A percentile compares a stretch with the other conserved stretches of the same genome.
These are phyloP conservation scores for Lyophyllum shimeji DNA, from an alignment of 768 basidiomycete genomes.

Conservation along the genomic window DNA sequence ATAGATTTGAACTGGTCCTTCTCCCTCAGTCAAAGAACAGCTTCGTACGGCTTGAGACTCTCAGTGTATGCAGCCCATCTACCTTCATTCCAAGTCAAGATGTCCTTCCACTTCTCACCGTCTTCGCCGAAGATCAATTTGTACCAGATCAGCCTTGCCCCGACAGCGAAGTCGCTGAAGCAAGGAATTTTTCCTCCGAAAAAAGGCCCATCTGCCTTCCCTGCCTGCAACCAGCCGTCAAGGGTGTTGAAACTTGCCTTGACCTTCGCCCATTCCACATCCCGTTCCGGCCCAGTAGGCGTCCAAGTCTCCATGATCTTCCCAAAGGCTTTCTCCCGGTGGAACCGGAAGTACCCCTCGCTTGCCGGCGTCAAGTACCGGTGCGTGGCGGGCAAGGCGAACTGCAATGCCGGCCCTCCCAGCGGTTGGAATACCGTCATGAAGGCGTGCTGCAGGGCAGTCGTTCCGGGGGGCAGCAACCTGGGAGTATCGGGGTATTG, in stretches of 20 bases:
- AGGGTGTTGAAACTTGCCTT: constrained; percentile 22
- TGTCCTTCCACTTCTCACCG: constrained; percentile 28
- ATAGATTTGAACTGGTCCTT: neutral
- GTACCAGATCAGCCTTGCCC: constrained; percentile 22
- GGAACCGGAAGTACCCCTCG: constrained; percentile 32
- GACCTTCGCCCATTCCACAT: constrained; percentile 27
- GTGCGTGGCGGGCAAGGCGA: constrained; percentile 18
- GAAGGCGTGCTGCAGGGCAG: constrained; percentile 16
- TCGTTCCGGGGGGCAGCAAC: constrained; percentile 29
- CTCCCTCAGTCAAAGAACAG: neutral
- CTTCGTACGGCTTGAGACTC: constrained; percentile 21
- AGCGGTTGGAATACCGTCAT: neutral
- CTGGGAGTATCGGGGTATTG: constrained; percentile 34
- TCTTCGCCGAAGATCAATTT: constrained; percentile 22
- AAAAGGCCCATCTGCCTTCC: constrained; percentile 18
- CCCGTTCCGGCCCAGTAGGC: constrained; percentile 25
- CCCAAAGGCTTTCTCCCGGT: constrained; percentile 28
- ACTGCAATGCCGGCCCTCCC: constrained; percentile 6
- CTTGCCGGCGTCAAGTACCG: constrained; percentile 30
- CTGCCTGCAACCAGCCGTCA: constrained; percentile 18
- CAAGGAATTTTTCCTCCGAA: constrained; percentile 25
- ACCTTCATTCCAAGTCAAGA: constrained; percentile 27
- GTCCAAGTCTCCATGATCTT: constrained; percentile 29
- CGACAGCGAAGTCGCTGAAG: constrained; percentile 32
- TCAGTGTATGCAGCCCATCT: constrained; percentile 24